Base-by-base conservation (phyloP, 768 basidiomycete species). In the Panellus pusillus region DNA sequence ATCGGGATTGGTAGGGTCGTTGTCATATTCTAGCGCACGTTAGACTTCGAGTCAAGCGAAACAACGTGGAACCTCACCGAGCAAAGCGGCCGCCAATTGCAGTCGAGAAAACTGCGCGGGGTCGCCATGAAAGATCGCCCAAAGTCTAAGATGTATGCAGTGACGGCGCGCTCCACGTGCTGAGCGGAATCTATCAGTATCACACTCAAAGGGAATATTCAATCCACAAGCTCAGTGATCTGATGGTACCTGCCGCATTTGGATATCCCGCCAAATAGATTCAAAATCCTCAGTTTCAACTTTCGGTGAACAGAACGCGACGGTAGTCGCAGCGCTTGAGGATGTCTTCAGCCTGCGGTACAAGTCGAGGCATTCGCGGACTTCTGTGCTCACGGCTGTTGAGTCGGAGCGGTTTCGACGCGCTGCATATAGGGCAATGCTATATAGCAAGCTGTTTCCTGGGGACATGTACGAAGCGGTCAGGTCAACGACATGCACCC, bases 71-170 rank as follows among this genome's bases (percentile, higher is more conserved):
- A 28, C 65, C 79, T 64, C 70, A 92, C 92, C 92, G 44, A 93
- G 76, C 53, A 94, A 71, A 19, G 91, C 91, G 40, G 92, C 92
- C 9, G 91, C 92, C 47, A 94, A 77, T 69, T 93, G 91, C 58
- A 93, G 73, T 57, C 92, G 86, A 50, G 91, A 93, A 70, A 93
- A 93, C 2, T 77, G 74, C 39, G 77, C n/a, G n/a, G n/a, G n/a
- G n/a, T n/a, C n/a, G n/a, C n/a, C n/a, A n/a, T n/a, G n/a, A n/a
- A n/a, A n/a, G n/a, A n/a, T n/a, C n/a, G n/a, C n/a, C n/a, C n/a
- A n/a, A n/a, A n/a, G n/a, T n/a, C n/a, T n/a, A n/a, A n/a, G n/a
- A n/a, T n/a, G n/a, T n/a, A n/a, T n/a, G n/a, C n/a, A n/a, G n/a
- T n/a, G n/a, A n/a, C n/a, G n/a, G n/a, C n/a, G n/a, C n/a, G n/a